Evolutionary conservation across 805 yeast species (phyloP), one percentile per base, ranked within the genome.

Genomic region (Yamadazyma takamatsuzukensis): DNA sequence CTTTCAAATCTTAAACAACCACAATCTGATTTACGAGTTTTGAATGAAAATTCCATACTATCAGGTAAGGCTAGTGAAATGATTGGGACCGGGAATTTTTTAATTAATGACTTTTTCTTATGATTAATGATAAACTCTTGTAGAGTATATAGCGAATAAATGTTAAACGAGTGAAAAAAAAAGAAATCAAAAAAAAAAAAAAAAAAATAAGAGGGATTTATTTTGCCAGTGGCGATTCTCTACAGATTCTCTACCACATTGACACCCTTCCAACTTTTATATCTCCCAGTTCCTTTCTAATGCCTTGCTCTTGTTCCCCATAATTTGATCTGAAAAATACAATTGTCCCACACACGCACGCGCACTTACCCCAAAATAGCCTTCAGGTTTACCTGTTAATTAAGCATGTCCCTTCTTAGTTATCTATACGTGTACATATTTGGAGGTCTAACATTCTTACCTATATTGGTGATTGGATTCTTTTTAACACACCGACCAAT

Each of bases 381-480:
- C n/a, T n/a, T n/a, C n/a, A n/a, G n/a, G n/a, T n/a, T n/a, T n/a
- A n/a, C n/a, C n/a, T n/a, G n/a, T n/a, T n/a, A n/a, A n/a, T n/a
- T n/a, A n/a, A n/a, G n/a, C n/a, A 41, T 42, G 46, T 16, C 34
- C 7, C 5, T 39, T 5, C 25, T 41, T n/a, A 40, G 34, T n/a
- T 57, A 68, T 26, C 24, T 79, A 0, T 44, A 64, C 13, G 62
- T 71, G 0, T 87, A 86, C 51, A 31, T 86, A 2, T 27, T 83
- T 3, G 97, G 97, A 5, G 96, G 96, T 0, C 30, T 87, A 6
- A 86, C 96, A 0, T 76, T 89, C 41, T 55, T 86, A 15, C 96
- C 95, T 1, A 39, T 80, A 22, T 36, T 75, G 2, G 22, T 78
- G 0, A 18, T 68, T 2, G 46, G 51, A 1, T 51, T 70, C 21